Base-by-base conservation (phyloP, 345 rosid genomes). In the Salix arbutifolia region DNA sequence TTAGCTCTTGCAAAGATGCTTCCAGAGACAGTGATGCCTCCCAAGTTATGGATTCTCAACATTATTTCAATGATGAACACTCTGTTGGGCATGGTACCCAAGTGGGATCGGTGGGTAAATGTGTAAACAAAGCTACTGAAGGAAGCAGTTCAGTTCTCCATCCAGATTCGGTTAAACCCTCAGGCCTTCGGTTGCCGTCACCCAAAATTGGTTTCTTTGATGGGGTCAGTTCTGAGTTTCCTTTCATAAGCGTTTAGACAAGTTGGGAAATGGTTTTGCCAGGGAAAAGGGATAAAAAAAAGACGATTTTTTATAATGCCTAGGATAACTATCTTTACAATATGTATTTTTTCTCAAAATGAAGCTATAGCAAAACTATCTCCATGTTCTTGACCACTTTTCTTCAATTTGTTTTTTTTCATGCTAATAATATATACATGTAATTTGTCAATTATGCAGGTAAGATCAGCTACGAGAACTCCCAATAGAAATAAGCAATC, bases 171-270 rank as follows among this genome's bases (percentile, higher is more conserved):
- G 52, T 73, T 72, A 90, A 88, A 75, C 97, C 97, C 65, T 83
- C 98, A 16, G 97, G 99, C 77, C 97, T 96, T 69, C 86, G 97
- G 21, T 78, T 94, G 90, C 99, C 98, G 68, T 91, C 97, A 71
- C 98, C 99, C 73, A 96, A 94, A 80, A 76, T 94, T 70, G 99
- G 98, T 78, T 94, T 87, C 88, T 96, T 96, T 86, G 98, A 96
- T 70, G 97, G 97, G 92, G 98, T 94, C 52, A 85, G 97, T 81
- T 84, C 65, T 81, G 58, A 35, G 73, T 75, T 78, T 70, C 3
- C 52, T 66, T 40, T 86, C 50, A 56, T 62, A 38, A 69, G 75
- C 76, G 7, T 37, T 69, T 42, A 53, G 46, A 48, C 40, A 68
- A 42, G 65, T 61, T 56, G 25, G 44, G 66, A 46, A 46, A 31